Evolutionary conservation across 192 early-diverging fungal genomes (phyloP), one percentile per base, ranked within the genome.

Genomic region (Rhizophagus prolifer): DNA sequence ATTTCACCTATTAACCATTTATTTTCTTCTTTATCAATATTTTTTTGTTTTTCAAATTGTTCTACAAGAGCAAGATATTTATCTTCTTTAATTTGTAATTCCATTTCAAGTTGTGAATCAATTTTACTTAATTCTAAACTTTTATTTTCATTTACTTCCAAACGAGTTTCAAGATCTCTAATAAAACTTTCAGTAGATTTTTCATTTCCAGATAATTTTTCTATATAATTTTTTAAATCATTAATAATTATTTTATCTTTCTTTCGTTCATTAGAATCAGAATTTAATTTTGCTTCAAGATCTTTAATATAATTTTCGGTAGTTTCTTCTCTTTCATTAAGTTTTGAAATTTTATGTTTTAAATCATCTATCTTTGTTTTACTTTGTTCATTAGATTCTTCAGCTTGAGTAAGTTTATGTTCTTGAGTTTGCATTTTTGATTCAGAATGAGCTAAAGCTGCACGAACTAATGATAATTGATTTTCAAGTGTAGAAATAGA

Each of bases 401-500:
- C 82, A 23, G 76, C 72, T 10, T 74, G 74, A 21, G 80, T 69
- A 4, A 90, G 81, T 41, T 84, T 83, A 8, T 81, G 82, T 64
- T 89, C 84, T 25, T 91, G 89, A 81, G 89, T 87, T 30, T 86
- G 79, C 47, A 89, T 79, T 28, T 84, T 83, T 28, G 82, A 72
- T 23, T 87, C 85, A 36, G 89, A 85, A 16, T 87, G 88, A 26
- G 85, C 86, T 46, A 93, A 36, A 1, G 87, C 85, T 19, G 89
- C 90, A 26, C 84, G 84, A 7, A 87, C 81, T 58, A 86, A 72
- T 19, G 82, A 80, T 47, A 93, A 77, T 65, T 93, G 86, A 13
- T 78, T 83, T 66, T 93, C 90, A 14, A 93, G 80, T 3, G 77
- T 76, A 12, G 87, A 84, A 28, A 92, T 86, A 68, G 84, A 85